Evolutionary conservation across 257 asterid species (phyloP).

Genomic region (Scutellaria minor): DNA sequence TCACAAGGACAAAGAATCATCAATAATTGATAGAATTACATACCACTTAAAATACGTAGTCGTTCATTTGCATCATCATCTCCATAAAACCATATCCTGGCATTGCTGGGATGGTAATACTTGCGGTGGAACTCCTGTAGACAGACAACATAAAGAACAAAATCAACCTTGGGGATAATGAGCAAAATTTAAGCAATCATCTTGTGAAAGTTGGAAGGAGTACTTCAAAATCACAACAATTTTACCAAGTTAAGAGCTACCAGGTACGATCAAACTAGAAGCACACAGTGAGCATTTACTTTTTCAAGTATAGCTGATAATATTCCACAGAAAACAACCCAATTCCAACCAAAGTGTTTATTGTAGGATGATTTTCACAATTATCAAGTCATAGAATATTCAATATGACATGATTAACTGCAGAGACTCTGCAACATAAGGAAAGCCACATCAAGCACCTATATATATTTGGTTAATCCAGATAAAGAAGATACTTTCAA

Average conservation of each 20-base stretch:
- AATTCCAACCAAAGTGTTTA: constrained; percentile 1
- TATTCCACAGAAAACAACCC: constrained; percentile 13
- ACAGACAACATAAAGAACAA: constrained; percentile 31
- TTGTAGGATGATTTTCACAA: not conserved
- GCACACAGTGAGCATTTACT: constrained; percentile 1
- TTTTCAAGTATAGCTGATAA: not conserved
- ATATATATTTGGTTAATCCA: not conserved
- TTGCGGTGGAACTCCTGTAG: constrained; percentile 87
- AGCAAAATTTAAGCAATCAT: constrained; percentile 16
- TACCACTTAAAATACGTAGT: constrained; percentile 87
- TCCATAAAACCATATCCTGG: constrained; percentile 98
- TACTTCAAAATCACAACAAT: not conserved
- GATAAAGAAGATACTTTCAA: constrained; percentile 10
- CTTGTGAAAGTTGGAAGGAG: constrained; percentile 6
- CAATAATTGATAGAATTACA: constrained; percentile 23
- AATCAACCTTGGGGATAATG: constrained; percentile 23
- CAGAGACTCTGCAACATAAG: not conserved
- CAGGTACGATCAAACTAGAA: constrained; percentile 20
- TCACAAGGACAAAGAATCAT: constrained; percentile 4
- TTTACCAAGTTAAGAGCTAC: not conserved
- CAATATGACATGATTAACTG: constrained; percentile 14
- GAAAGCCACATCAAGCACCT: constrained; percentile 9
- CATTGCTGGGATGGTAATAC: constrained; percentile 96
- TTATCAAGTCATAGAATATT: not conserved
- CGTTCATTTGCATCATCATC: constrained; percentile 93